Conservation (phyloP, 1,139 yeast species). For the Zhuliangozyma blackwelliae region DNA sequence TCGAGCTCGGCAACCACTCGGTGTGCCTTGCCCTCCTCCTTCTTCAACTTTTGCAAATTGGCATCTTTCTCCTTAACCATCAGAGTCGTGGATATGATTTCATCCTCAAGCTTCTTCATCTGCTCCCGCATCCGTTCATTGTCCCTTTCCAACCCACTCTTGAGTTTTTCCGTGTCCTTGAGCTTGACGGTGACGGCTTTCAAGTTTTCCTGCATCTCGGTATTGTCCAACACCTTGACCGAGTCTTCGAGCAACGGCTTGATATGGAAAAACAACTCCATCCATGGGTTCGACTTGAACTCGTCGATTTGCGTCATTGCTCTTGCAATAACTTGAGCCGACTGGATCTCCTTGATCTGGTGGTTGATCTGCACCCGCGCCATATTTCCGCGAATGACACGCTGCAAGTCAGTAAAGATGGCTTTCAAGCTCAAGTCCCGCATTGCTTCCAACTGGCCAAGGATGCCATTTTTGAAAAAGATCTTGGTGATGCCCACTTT, state of each 20-base stretch:
- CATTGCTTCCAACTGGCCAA: slow-evolving; percentile 78
- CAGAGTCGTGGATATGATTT: slow-evolving; percentile 24
- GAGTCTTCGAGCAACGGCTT: slow-evolving; percentile 77
- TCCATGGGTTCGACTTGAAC: slow-evolving; percentile 66
- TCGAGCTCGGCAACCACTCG: slow-evolving; percentile 17
- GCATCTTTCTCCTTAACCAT: slow-evolving; percentile 25
- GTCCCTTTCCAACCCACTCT: slow-evolving; percentile 41
- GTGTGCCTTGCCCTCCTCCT: slow-evolving; percentile 20
- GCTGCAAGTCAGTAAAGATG: slow-evolving; percentile 60
- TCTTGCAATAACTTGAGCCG: slow-evolving; percentile 64
- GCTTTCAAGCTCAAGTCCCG: slow-evolving; percentile 63
- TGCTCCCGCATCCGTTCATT: slow-evolving; percentile 43
- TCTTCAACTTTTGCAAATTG: slow-evolving; percentile 20
- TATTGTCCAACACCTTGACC: slow-evolving; percentile 51
- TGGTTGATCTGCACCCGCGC: slow-evolving; percentile 51
- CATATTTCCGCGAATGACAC: slow-evolving; percentile 61
- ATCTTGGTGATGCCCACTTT: slow-evolving; percentile 83
- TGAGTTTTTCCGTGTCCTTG: slow-evolving; percentile 40
- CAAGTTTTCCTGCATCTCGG: slow-evolving; percentile 50
- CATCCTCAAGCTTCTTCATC: slow-evolving; percentile 48
- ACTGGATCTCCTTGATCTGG: slow-evolving; percentile 58
- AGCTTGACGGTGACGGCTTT: slow-evolving; percentile 32
- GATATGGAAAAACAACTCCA: slow-evolving; percentile 62
- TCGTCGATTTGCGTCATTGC: slow-evolving; percentile 55
- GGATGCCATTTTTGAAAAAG: slow-evolving; percentile 90